Conservation (phyloP, 495 filamentous ascomycete genomes). For the Chaetomidium leptoderma region DNA sequence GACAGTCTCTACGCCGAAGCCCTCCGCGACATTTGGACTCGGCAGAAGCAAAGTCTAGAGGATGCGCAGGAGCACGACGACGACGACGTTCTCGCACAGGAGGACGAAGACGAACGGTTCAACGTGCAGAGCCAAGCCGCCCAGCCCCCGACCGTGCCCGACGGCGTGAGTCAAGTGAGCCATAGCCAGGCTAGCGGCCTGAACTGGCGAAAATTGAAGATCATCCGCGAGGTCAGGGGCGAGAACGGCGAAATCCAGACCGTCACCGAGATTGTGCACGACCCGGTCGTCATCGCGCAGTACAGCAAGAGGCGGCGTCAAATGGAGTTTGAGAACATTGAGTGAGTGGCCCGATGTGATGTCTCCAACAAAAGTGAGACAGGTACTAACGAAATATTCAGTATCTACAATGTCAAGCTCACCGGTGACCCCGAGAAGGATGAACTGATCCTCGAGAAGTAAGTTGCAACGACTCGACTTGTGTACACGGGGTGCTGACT, state of each 20-base stretch:
- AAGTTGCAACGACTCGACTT: constrained; percentile 12
- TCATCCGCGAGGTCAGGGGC: constrained; percentile 61
- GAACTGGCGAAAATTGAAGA: constrained; percentile 67
- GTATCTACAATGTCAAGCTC: constrained; percentile 50
- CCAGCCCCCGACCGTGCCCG: constrained; percentile 44
- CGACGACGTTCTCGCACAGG: constrained; percentile 59
- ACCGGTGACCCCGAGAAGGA: constrained; percentile 69
- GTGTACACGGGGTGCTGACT: constrained; percentile 6
- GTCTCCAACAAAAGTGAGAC: background rate
- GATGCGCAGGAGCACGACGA: constrained; percentile 55
- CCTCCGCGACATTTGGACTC: constrained; percentile 84
- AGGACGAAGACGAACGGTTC: constrained; percentile 55
- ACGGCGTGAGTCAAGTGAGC: constrained; percentile 83
- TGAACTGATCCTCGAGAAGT: constrained; percentile 34
- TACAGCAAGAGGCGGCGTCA: constrained; percentile 52
- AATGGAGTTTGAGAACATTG: constrained; percentile 61
- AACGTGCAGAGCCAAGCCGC: constrained; percentile 39
- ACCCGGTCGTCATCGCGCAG: constrained; percentile 68
- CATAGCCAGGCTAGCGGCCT: constrained; percentile 64
- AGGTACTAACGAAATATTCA: constrained; percentile 17
- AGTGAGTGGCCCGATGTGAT: constrained; percentile 49
- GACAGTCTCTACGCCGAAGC: constrained; percentile 83
- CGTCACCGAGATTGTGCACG: constrained; percentile 60
- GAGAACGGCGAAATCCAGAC: constrained; percentile 58
- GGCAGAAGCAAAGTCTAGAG: constrained; percentile 73